phyloP scores from a whole-genome alignment of 805 yeast species.

The Candida corydali region DNA sequence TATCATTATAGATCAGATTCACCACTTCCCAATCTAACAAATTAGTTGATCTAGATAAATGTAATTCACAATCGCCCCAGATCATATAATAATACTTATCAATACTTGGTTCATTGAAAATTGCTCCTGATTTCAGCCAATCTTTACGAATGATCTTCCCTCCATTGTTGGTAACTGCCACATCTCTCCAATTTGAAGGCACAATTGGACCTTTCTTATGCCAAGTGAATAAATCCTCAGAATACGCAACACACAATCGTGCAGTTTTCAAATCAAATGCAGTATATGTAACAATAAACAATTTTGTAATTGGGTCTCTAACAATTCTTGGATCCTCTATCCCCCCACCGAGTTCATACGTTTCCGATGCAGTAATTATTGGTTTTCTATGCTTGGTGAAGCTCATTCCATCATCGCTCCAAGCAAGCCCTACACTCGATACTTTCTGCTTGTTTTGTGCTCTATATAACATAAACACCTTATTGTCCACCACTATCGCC shows the following conservation, averaged over 20 bases:
- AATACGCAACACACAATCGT: conserved; percentile 37
- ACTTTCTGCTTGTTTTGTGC: conserved; percentile 33
- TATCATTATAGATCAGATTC: conserved; percentile 9
- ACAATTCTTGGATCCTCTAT: conserved; percentile 42
- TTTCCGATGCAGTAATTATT: conserved; percentile 31
- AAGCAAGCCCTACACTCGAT: conserved; percentile 37
- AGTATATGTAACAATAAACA: conserved; percentile 38
- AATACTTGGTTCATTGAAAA: conserved; percentile 26
- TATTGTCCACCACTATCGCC: conserved; percentile 36
- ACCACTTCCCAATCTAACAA: conserved; percentile 29
- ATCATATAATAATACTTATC: conserved; percentile 40
- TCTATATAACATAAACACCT: conserved; percentile 33
- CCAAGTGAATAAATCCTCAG: conserved; percentile 35
- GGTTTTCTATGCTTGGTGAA: conserved; percentile 29
- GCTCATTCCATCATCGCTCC: conserved; percentile 36
- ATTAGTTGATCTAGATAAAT: conserved; percentile 33
- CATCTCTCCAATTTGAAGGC: conserved; percentile 29
- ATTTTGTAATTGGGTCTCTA: conserved; percentile 30
- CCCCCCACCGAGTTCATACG: conserved; percentile 39
- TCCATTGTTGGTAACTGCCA: conserved; percentile 23
- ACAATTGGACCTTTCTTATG: conserved; percentile 33
- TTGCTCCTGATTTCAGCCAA: conserved; percentile 43
- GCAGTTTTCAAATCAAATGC: conserved; percentile 33
- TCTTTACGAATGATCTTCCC: conserved; percentile 22
- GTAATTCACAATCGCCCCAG: conserved; percentile 40